Evolutionary conservation across 345 rosid species (phyloP).

Genomic region (Eucalyptus tenuipes): DNA sequence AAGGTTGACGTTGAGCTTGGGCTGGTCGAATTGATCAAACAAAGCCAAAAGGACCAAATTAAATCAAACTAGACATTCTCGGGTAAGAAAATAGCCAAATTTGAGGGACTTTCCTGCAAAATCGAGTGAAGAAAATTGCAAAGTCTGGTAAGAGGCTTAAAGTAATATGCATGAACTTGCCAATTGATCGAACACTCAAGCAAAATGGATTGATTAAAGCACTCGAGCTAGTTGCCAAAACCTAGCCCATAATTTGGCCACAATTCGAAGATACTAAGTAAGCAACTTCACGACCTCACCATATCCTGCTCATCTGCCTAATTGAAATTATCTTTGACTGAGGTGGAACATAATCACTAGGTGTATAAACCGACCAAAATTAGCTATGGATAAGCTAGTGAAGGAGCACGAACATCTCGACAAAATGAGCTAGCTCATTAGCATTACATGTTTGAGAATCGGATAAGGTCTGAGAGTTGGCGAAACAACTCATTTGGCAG

Average conservation of each 20-base stretch:
- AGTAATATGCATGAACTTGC: background rate
- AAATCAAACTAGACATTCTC: background rate
- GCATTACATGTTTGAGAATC: background rate
- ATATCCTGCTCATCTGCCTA: background rate
- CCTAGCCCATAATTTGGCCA: fast-evolving
- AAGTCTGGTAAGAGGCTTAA: background rate
- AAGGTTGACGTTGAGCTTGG: background rate
- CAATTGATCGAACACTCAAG: background rate
- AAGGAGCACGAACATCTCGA: fast-evolving
- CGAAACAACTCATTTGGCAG: background rate
- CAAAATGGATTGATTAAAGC: background rate
- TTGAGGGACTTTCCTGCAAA: background rate
- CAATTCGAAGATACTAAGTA: fast-evolving
- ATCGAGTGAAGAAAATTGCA: background rate
- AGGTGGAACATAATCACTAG: background rate
- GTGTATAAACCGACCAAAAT: background rate
- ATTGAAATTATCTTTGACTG: fast-evolving
- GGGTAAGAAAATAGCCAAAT: background rate
- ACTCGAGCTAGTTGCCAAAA: background rate
- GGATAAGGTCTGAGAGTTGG: fast-evolving
- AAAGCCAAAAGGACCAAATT: background rate
- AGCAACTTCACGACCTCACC: background rate
- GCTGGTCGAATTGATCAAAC: fast-evolving
- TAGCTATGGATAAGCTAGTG: background rate
- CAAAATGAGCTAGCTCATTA: background rate